Percentiles rank a stretch among this genome's conserved stretches.
Conservation (phyloP, 2,329 filamentous ascomycete species). For the Xylariaceae sp. region DNA sequence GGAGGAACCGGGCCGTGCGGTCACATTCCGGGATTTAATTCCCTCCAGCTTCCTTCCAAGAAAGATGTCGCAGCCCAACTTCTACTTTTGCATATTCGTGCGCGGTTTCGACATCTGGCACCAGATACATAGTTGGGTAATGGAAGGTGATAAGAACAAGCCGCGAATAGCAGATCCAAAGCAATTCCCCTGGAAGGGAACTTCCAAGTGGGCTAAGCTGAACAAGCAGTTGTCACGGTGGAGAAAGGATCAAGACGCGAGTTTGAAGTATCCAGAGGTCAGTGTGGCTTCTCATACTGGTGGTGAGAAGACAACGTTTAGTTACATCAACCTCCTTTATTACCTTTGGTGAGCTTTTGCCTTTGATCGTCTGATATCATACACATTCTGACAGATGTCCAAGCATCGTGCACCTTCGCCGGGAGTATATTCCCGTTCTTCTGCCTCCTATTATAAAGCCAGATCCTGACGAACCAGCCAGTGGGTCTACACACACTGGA, state of each 20-base stretch:
- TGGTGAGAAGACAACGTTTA: constrained; percentile 17
- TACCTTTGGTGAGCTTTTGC: constrained; percentile 16
- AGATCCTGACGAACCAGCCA: constrained; percentile 16
- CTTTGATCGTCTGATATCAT: neutral
- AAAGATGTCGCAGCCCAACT: constrained; percentile 9
- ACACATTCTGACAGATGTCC: too few species aligned
- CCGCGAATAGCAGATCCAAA: constrained; percentile 16
- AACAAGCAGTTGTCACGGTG: constrained; percentile 11
- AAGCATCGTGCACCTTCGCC: constrained; percentile 11
- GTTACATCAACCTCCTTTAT: constrained; percentile 19
- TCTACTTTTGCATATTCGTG: constrained; percentile 15
- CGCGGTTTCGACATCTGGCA: constrained; percentile 20
- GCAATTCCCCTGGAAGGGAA: constrained; percentile 17
- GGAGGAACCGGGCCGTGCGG: constrained; percentile 5
- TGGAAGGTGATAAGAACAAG: constrained; percentile 16
- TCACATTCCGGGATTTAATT: constrained; percentile 13
- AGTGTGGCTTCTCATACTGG: constrained; percentile 16
- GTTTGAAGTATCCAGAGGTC: constrained; percentile 15
- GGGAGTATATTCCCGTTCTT: constrained; percentile 17
- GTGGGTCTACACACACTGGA: constrained; percentile 15
- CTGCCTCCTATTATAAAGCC: constrained; percentile 8
- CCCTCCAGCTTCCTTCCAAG: constrained; percentile 3
- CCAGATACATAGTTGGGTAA: constrained; percentile 19
- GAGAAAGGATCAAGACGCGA: constrained; percentile 18
- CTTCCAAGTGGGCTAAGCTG: constrained; percentile 15